These are phyloP conservation scores for Prillingera fragicola DNA, from an alignment of 1,284 basidiomycete genomes.

Conservation along the genomic window DNA sequence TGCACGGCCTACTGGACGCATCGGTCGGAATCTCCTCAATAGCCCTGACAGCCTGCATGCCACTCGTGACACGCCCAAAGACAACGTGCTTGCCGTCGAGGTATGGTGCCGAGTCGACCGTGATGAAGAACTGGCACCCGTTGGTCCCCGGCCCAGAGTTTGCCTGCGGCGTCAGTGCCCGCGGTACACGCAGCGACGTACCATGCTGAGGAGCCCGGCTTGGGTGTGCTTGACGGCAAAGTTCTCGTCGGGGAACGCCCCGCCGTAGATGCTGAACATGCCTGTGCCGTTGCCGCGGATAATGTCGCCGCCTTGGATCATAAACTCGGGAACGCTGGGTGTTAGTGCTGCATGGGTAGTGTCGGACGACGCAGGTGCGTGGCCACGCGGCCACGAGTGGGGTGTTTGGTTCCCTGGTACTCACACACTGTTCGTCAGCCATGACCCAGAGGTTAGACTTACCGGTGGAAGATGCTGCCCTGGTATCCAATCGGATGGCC, in stretches of 20 bases:
- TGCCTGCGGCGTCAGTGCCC: slow-evolving; percentile 51
- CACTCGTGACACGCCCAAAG: too few species aligned
- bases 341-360: slow-evolving; percentile 1
- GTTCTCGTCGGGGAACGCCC: slow-evolving; percentile 28
- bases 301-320: slow-evolving; percentile 70
- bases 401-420: neutral
- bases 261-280: slow-evolving; percentile 33
- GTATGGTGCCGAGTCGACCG: slow-evolving; percentile 23
- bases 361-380: neutral
- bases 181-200: slow-evolving; percentile 3
- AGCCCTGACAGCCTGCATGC: too few species aligned
- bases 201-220: slow-evolving; percentile 13
- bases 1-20: too few species aligned
- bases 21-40: too few species aligned
- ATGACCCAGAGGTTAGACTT: too few species aligned
- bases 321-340: slow-evolving; percentile 56
- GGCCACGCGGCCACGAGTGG: neutral
- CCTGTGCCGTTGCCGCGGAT: slow-evolving; percentile 51
- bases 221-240: slow-evolving; percentile 8
- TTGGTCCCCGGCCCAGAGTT: slow-evolving; percentile 54
- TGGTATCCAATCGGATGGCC: slow-evolving; percentile 1
- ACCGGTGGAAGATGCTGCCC: slow-evolving; percentile 12
- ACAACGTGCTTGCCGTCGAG: slow-evolving; percentile 41
- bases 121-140: slow-evolving; percentile 48
- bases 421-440: slow-evolving; percentile 5